These are phyloP conservation scores for Penicillium cosmopolitanum DNA, from an alignment of 495 filamentous ascomycete species.

Conservation along the genomic window DNA sequence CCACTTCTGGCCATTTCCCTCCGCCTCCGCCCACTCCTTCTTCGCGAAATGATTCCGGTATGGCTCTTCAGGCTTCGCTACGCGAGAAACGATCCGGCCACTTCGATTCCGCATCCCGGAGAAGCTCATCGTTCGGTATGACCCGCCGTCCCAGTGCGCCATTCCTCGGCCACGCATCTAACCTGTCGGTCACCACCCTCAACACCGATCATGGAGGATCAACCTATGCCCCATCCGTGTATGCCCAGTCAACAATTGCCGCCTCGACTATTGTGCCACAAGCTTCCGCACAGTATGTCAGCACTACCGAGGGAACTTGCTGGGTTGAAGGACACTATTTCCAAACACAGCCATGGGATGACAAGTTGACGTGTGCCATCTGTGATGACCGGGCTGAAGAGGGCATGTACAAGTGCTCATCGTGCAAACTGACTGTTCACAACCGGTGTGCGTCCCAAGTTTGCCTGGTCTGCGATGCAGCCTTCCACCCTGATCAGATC, in stretches of 20 bases:
- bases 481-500: conserved; percentile 89
- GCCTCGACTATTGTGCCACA: conserved; percentile 98
- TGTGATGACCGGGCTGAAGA: conserved; percentile 92
- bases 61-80: conserved; percentile 79
- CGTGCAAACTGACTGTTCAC: conserved; percentile 78
- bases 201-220: conserved; percentile 74
- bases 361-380: conserved; percentile 72
- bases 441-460: conserved; percentile 79
- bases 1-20: conserved; percentile 79
- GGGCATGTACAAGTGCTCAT: conserved; percentile 81
- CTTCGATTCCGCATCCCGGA: conserved; percentile 80
- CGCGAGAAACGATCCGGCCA: conserved; percentile 95
- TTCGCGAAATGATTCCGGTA: conserved; percentile 89
- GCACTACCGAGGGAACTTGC: conserved; percentile 80
- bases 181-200: conserved; percentile 81
- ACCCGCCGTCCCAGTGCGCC: conserved; percentile 81
- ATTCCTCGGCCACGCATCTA: conserved; percentile 80
- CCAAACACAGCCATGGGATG: conserved; percentile 69
- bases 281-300: conserved; percentile 79
- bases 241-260: conserved; percentile 94
- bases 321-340: conserved; percentile 97
- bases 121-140: conserved; percentile 89
- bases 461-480: conserved; percentile 82
- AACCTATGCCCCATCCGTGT: conserved; percentile 91
- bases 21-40: conserved; percentile 71